Base-by-base conservation (phyloP, 2,329 filamentous ascomycete species). In the Fusarium compactum region DNA sequence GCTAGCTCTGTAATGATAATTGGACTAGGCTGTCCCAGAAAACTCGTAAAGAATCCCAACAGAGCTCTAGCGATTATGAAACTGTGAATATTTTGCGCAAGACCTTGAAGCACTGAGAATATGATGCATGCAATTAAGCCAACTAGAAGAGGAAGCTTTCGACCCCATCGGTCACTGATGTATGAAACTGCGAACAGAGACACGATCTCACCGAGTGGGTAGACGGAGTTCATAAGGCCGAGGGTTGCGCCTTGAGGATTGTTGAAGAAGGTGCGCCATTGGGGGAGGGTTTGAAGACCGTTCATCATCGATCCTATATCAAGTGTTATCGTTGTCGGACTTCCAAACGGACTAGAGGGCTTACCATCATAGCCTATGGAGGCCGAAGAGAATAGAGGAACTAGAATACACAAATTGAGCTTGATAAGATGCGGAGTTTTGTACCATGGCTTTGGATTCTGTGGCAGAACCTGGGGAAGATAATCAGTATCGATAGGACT, bases 291-390 rank as follows among this genome's bases (percentile, higher is more conserved):
- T 57, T 84, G 82, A 0, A 85, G 76, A n/a, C 82, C 83, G 62
- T 84, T 84, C 80, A 83, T 82, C 62, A 84, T n/a, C n/a, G n/a
- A n/a, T n/a, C n/a, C n/a, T n/a, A n/a, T n/a, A n/a, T n/a, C n/a
- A n/a, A n/a, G n/a, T n/a, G n/a, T n/a, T n/a, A n/a, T n/a, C n/a
- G n/a, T n/a, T n/a, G n/a, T n/a, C n/a, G n/a, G n/a, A n/a, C n/a
- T n/a, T n/a, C n/a, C n/a, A n/a, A n/a, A n/a, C n/a, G n/a, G n/a
- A n/a, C n/a, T n/a, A n/a, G n/a, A n/a, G n/a, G n/a, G n/a, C 32
- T 38, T n/a, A 79, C 81, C 82, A 79, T 85, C 83, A 41, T 83
- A 85, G 8, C 83, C 83, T 38, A 79, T 79, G 4, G 81, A 79
- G 2, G 80, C 77, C 0, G 82, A 82, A 1, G 82, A 84, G 0